Evolutionary conservation across 2,329 filamentous ascomycete species (phyloP).

Genomic region (Fusarium transvaalense): DNA sequence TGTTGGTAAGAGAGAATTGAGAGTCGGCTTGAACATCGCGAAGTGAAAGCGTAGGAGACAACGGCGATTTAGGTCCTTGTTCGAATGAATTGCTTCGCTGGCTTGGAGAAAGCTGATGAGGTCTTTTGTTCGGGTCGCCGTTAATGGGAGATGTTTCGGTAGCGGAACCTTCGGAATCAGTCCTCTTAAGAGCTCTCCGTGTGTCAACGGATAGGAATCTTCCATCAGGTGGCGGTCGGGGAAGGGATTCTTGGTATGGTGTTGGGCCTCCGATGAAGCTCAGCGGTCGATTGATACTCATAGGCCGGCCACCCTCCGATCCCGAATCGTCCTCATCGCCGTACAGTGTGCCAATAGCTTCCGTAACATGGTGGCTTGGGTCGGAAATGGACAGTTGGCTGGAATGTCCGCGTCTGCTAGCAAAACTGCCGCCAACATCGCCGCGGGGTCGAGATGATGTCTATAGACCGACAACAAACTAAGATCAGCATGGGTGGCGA

Average conservation of each 20-base stretch:
- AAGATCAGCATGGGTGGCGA: conserved; percentile 44
- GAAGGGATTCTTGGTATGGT: conserved; percentile 65
- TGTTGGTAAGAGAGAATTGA: conserved; percentile 87
- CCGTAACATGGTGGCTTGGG: conserved; percentile 92
- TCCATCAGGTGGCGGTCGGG: conserved; percentile 50
- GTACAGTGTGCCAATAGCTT: conserved; percentile 92
- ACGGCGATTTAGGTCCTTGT: conserved; percentile 56
- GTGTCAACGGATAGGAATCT: conserved; percentile 54
- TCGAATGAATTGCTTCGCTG: conserved; percentile 60
- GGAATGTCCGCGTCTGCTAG: conserved; percentile 69
- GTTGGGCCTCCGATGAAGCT: conserved; percentile 74
- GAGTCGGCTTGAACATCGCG: conserved; percentile 68
- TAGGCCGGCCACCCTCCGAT: conserved; percentile 68
- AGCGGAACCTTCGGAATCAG: conserved; percentile 60
- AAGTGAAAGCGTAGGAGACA: conserved; percentile 66
- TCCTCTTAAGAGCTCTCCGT: conserved; percentile 58
- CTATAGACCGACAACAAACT: conserved; percentile 52
- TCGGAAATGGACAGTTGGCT: conserved; percentile 80
- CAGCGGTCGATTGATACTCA: conserved; percentile 76
- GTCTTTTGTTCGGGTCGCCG: conserved; percentile 56
- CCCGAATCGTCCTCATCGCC: conserved; percentile 78
- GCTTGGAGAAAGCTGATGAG: conserved; percentile 58
- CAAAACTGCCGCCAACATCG: conserved; percentile 69
- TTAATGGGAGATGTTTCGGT: conserved; percentile 48
- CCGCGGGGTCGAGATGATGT: conserved; percentile 69